phyloP scores from a whole-genome alignment of 129 eudicot species.

The Saposhnikovia divaricata region DNA sequence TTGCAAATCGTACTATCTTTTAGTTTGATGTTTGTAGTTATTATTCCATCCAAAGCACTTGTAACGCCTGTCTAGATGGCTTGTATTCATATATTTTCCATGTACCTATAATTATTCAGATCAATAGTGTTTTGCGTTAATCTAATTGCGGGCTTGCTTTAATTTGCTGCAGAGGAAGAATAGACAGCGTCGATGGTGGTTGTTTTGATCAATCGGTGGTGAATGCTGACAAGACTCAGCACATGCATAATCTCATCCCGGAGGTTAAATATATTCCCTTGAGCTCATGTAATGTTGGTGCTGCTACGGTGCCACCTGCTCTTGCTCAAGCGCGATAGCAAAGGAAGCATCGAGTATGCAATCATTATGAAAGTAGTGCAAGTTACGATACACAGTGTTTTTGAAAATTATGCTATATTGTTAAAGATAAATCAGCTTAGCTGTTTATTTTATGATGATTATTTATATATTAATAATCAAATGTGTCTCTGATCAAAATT shows the following conservation, averaged over 20 bases:
- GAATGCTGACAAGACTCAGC: background rate
- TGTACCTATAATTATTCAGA: background rate
- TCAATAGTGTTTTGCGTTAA: background rate
- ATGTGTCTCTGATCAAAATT: too few species aligned
- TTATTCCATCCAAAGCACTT: background rate
- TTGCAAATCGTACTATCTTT: background rate
- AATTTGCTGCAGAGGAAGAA: conserved; percentile 27
- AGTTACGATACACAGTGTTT: background rate
- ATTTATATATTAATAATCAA: too few species aligned
- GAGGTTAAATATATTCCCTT: background rate
- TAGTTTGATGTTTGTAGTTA: background rate
- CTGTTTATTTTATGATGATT: background rate
- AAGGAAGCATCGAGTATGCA: background rate
- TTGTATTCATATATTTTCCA: background rate
- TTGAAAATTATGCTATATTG: background rate
- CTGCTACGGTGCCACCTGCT: background rate
- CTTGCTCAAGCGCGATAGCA: background rate
- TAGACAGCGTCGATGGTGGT: conserved; percentile 36
- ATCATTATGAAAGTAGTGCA: background rate
- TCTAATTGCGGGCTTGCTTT: background rate
- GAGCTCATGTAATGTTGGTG: background rate
- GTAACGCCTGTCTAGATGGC: background rate
- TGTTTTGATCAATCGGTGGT: conserved; percentile 21
- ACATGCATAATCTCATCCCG: background rate
- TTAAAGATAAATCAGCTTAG: background rate